Percentiles rank a stretch among this genome's conserved stretches.
phyloP scores from a whole-genome alignment of 2,329 filamentous ascomycete species.

The Diaporthe aspalathi region DNA sequence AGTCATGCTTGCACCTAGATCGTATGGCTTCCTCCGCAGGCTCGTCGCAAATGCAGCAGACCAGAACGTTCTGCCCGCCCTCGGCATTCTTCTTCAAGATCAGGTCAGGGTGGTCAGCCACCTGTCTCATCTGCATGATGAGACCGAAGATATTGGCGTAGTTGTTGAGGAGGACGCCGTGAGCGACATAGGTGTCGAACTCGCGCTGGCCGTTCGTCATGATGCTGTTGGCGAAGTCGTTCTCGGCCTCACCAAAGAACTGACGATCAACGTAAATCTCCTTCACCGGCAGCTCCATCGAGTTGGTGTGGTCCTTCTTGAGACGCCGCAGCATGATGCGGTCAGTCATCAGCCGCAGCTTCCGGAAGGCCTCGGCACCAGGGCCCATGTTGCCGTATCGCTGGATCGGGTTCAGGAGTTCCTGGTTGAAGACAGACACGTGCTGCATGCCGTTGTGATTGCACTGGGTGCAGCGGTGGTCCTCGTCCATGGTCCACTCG shows the following conservation, averaged over 20 bases:
- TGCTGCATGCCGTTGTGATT: slow-evolving; percentile 63
- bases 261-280: slow-evolving; percentile 92
- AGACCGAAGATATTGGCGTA: slow-evolving; percentile 99
- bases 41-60: slow-evolving; percentile 97
- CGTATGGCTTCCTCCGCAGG: slow-evolving; percentile 94
- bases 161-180: slow-evolving; percentile 94
- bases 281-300: slow-evolving; percentile 97
- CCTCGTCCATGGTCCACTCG: slow-evolving; percentile 83
- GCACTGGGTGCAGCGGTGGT: slow-evolving; percentile 78
- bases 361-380: slow-evolving; percentile 78
- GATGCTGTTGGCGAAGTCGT: slow-evolving; percentile 94
- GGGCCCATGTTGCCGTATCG: slow-evolving; percentile 69
- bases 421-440: slow-evolving; percentile 76
- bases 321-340: slow-evolving; percentile 95
- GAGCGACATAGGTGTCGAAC: slow-evolving; percentile 95
- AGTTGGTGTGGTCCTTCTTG: slow-evolving; percentile 92
- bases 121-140: slow-evolving; percentile 99
- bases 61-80: slow-evolving; percentile 88
- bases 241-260: slow-evolving; percentile 96
- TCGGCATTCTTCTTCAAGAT: slow-evolving; percentile 89
- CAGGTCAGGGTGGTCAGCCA: slow-evolving; percentile 94
- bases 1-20: slow-evolving; percentile 92
- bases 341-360: slow-evolving; percentile 88
- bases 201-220: slow-evolving; percentile 91
- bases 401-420: slow-evolving; percentile 86